Evolutionary conservation across 2,329 filamentous ascomycete genomes (phyloP), one percentile per base, ranked within the genome.

Genomic region (Diaporthe velutina): DNA sequence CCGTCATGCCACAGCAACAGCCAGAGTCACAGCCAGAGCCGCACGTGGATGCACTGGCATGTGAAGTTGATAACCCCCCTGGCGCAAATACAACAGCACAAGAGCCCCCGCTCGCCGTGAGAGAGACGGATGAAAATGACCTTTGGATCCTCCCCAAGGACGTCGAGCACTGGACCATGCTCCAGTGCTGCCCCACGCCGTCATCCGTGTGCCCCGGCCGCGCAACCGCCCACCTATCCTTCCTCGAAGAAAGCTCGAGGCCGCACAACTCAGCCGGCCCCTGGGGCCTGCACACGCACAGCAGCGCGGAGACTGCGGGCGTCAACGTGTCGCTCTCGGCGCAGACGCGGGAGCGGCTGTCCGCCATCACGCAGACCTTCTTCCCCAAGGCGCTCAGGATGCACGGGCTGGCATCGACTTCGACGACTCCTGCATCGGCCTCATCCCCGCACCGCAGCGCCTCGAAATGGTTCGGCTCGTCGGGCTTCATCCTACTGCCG

Each of bases 381-480:
- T 55, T 55, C 28, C 52, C 28, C 52, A 33, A 33, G 28, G 52
- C 52, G 28, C 52, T 55, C 28, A 28, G 22, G 52, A 55, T 15
- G 28, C 28, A 55, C 28, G 52, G 52, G 28, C 25, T 55, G 28
- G 25, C 13, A 28, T 55, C 28, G 28, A 33, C 52, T 28, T 55
- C 52, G n/a, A n/a, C n/a, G n/a, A n/a, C n/a, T n/a, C n/a, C n/a
- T n/a, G n/a, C n/a, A n/a, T n/a, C n/a, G 52, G 52, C 52, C 12
- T 15, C 52, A 13, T 33, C 52, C 1, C 25, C 28, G 15, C 25
- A 55, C 13, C 28, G 52, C 52, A 12, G 25, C 17, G 52, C 52
- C 52, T 55, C 52, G 25, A 28, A 55, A 17, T 55, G 52, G 28
- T 55, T 55, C 52, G 52, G 52, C 52, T 55, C 52, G 52, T 55